phyloP scores from a whole-genome alignment of 2,329 filamentous ascomycete species.

The Aspergillus persii region DNA sequence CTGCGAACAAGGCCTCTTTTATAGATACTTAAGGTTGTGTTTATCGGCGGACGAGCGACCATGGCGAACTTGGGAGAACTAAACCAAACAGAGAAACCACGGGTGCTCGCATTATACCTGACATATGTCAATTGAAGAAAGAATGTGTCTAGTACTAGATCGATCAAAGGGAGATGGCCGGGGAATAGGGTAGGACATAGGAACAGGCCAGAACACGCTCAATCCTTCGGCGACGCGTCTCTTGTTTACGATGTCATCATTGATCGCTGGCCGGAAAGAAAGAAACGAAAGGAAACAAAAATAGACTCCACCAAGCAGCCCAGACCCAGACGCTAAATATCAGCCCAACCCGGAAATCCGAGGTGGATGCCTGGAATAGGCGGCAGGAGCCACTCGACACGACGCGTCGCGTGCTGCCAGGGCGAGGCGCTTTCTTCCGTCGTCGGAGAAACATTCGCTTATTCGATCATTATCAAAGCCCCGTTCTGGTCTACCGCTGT shows the following conservation, averaged over 20 bases:
- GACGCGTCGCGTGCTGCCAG: conserved; percentile 2
- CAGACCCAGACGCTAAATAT: neutral
- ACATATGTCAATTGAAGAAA: neutral
- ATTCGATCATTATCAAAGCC: conserved; percentile 7
- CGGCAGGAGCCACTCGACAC: neutral
- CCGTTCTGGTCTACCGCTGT: neutral
- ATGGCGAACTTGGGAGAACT: too few relatives aligned
- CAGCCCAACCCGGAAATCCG: conserved; percentile 2
- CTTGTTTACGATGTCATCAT: neutral
- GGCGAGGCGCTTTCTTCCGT: neutral
- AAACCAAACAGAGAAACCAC: too few relatives aligned
- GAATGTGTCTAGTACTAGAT: neutral
- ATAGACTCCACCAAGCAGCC: neutral
- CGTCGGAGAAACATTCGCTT: conserved; percentile 1
- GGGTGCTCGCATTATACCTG: neutral
- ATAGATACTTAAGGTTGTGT: too few relatives aligned
- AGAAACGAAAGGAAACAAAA: conserved; percentile 4
- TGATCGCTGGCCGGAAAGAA: neutral
- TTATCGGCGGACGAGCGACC: too few relatives aligned
- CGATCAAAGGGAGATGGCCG: neutral
- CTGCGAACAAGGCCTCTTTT: too few relatives aligned
- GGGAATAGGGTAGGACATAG: neutral
- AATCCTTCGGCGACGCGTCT: neutral
- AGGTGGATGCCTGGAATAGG: neutral
- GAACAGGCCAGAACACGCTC: neutral